Percentiles rank a stretch among this genome's conserved stretches.
Conservation (phyloP, 2,329 filamentous ascomycete species). For the Aureobasidium sp. region DNA sequence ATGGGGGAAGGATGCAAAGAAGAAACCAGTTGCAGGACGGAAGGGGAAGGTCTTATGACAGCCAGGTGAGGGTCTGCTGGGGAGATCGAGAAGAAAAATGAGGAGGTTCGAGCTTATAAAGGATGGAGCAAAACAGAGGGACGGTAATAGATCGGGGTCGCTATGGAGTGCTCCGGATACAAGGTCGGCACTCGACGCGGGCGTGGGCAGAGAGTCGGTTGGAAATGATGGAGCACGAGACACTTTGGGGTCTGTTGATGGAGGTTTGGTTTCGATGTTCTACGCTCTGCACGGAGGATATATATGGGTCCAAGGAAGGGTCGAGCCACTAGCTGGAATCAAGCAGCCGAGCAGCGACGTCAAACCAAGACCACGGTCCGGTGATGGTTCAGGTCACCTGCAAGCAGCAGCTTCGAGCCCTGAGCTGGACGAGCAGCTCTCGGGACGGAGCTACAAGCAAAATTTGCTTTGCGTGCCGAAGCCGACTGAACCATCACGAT, state of each 20-base stretch:
- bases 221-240: slow-evolving; percentile 14
- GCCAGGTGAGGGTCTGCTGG: slow-evolving; percentile 12
- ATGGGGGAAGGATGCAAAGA: neutral
- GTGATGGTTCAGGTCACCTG: slow-evolving; percentile 7
- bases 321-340: neutral
- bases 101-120: slow-evolving; percentile 3
- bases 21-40: neutral
- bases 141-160: slow-evolving; percentile 15
- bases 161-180: slow-evolving; percentile 13
- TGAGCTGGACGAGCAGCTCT: neutral
- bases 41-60: slow-evolving; percentile 4
- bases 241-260: slow-evolving; percentile 12
- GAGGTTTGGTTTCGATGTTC: slow-evolving; percentile 11
- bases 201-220: slow-evolving; percentile 6
- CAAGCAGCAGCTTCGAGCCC: slow-evolving; percentile 2
- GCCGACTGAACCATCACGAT: neutral
- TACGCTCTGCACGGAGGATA: slow-evolving; percentile 8
- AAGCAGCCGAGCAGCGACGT: slow-evolving; percentile 10
- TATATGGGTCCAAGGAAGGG: slow-evolving; percentile 13
- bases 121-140: neutral
- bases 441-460: neutral
- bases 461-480: slow-evolving; percentile 6
- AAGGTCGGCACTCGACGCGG: slow-evolving; percentile 10
- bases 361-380: slow-evolving; percentile 11
- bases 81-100: slow-evolving; percentile 1